Conservation (phyloP, 257 asterid genomes). For the Cynanchum wilfordii region DNA sequence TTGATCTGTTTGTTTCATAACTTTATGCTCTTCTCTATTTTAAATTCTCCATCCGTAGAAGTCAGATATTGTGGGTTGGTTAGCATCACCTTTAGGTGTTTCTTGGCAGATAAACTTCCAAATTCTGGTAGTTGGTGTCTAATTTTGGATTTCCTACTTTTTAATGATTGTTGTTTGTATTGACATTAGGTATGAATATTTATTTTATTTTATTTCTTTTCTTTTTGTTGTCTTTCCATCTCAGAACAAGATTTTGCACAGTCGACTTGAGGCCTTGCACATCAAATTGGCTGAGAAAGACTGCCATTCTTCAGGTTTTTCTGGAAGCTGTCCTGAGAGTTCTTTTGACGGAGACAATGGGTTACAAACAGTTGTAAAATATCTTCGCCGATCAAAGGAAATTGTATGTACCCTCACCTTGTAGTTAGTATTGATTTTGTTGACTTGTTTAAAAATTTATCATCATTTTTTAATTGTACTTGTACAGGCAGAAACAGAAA, state of each 20-base stretch:
- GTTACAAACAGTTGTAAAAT: constrained; percentile 67
- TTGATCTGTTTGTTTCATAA: background rate
- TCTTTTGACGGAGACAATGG: constrained; percentile 57
- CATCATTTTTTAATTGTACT: background rate
- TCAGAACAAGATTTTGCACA: constrained; percentile 73
- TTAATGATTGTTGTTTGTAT: background rate
- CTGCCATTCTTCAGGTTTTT: constrained; percentile 38
- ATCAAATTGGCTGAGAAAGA: constrained; percentile 84
- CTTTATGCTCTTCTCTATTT: background rate
- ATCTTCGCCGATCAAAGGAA: constrained; percentile 89
- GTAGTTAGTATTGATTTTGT: background rate
- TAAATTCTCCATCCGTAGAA: background rate
- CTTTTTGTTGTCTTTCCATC: no score
- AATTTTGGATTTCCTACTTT: background rate
- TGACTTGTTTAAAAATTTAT: background rate
- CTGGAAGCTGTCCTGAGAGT: constrained; percentile 48
- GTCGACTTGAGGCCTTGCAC: constrained; percentile 79
- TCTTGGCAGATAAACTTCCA: background rate
- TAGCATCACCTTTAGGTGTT: background rate
- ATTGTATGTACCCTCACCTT: constrained; percentile 31
- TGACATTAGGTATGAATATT: background rate
- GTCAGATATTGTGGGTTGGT: background rate
- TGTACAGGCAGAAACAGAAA: constrained; percentile 71
- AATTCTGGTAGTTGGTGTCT: background rate
- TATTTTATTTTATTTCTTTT: background rate